Evolutionary conservation across 371 early-diverging fungal species (phyloP).

Genomic region (Nosema muscidifuracis): DNA sequence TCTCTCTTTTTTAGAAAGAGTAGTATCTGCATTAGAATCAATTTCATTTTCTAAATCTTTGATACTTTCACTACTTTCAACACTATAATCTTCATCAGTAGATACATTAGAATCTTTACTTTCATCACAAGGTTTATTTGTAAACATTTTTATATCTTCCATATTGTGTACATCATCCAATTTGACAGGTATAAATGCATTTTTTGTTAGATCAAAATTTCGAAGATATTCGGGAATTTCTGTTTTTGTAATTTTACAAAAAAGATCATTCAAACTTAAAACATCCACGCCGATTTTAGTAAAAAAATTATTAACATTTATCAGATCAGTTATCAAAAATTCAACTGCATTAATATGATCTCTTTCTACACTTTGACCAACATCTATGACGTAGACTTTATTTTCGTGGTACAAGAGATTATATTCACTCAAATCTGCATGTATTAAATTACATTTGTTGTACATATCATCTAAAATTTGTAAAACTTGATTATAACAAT

Average conservation of each 20-base stretch:
- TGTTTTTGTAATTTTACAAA: conserved; percentile 50
- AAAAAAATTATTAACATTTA: conserved; percentile 89
- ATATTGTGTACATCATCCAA: conserved; percentile 45
- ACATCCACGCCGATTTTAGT: conserved; percentile 60
- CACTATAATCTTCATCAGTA: background rate
- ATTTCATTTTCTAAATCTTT: background rate
- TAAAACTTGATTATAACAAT: conserved; percentile 75
- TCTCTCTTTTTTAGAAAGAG: conserved; percentile 28
- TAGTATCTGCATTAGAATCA: background rate
- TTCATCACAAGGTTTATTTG: background rate
- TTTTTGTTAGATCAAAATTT: conserved; percentile 41
- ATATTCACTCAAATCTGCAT: conserved; percentile 97
- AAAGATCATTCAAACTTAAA: conserved; percentile 41
- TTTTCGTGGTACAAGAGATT: conserved; percentile 70
- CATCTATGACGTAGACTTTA: conserved; percentile 75
- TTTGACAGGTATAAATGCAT: conserved; percentile 50
- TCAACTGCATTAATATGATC: conserved; percentile 95
- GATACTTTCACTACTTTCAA: too few species aligned
- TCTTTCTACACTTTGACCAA: conserved; percentile 95
- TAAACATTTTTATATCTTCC: conserved; percentile 50
- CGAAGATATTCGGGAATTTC: conserved; percentile 48
- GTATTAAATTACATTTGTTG: conserved; percentile 83
- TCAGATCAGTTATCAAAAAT: conserved; percentile 86
- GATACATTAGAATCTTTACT: background rate
- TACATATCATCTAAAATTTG: conserved; percentile 83